These are phyloP conservation scores for Chaetomium globosum DNA, from an alignment of 2,329 filamentous ascomycete genomes.

Conservation along the genomic window DNA sequence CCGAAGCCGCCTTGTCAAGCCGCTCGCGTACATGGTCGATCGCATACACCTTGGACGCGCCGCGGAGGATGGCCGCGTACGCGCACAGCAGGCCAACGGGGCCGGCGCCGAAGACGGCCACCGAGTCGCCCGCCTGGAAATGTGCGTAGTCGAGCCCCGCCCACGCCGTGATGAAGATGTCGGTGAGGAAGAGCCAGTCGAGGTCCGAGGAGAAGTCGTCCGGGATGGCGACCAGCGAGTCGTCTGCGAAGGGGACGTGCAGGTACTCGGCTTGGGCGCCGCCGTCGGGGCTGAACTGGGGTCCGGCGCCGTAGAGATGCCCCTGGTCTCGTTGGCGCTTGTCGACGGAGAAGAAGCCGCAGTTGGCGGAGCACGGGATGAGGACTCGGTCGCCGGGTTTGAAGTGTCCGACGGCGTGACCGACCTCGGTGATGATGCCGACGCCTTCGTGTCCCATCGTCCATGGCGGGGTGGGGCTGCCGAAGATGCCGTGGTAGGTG, in stretches of 20 bases:
- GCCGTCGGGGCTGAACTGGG: background rate
- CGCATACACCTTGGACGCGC: conserved; percentile 8
- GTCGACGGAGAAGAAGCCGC: background rate
- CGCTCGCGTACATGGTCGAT: conserved; percentile 14
- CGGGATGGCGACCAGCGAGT: conserved; percentile 11
- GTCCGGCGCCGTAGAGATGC: background rate
- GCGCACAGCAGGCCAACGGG: conserved; percentile 10
- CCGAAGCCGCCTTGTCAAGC: conserved; percentile 7
- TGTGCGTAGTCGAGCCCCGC: background rate
- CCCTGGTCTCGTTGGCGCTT: background rate
- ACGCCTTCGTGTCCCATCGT: conserved; percentile 16
- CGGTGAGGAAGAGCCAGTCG: conserved; percentile 13
- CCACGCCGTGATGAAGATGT: conserved; percentile 15
- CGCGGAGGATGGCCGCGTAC: conserved; percentile 13
- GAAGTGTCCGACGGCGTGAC: background rate
- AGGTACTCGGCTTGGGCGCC: conserved; percentile 1
- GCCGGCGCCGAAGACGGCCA: conserved; percentile 14
- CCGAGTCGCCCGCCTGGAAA: conserved; percentile 12
- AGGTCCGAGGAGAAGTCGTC: conserved; percentile 1
- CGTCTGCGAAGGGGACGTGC: conserved; percentile 12
- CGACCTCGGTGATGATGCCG: conserved; percentile 12
- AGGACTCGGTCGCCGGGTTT: conserved; percentile 11
- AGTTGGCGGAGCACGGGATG: background rate
- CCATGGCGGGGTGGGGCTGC: conserved; percentile 3
- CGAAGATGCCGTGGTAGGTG: conserved; percentile 16